A percentile compares a stretch with the other conserved stretches of the same genome.
These are phyloP conservation scores for Microbotryum lychnidis-dioicae DNA, from an alignment of 1,284 basidiomycete species.

Conservation along the genomic window DNA sequence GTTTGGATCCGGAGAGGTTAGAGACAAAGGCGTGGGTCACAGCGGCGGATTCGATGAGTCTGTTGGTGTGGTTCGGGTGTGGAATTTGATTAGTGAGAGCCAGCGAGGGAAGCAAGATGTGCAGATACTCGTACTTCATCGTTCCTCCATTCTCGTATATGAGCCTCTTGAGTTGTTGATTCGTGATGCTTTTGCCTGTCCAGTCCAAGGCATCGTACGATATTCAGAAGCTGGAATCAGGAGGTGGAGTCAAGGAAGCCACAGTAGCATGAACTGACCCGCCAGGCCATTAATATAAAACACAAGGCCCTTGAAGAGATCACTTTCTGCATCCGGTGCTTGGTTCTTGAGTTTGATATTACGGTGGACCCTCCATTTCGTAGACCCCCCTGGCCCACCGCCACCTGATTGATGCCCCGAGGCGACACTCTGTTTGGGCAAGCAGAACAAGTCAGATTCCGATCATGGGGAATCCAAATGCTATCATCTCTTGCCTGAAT, in stretches of 20 bases:
- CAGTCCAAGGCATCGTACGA: neutral
- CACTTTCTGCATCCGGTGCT: constrained; percentile 9
- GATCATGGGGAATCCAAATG: neutral
- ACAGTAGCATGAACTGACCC: neutral
- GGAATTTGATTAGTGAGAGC: neutral
- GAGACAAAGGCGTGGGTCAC: constrained; percentile 21
- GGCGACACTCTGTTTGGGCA: constrained; percentile 13
- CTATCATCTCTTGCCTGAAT: constrained; percentile 2
- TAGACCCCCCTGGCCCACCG: neutral
- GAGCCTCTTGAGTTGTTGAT: constrained; percentile 15
- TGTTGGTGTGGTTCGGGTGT: neutral
- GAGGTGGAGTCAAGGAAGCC: neutral
- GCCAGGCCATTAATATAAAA: constrained; percentile 22
- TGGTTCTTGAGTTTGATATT: constrained; percentile 21
- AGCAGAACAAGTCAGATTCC: too few species aligned
- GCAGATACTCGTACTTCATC: neutral
- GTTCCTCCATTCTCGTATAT: constrained; percentile 18
- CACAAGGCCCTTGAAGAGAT: constrained; percentile 13
- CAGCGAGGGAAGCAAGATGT: too few species aligned
- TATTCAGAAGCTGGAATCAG: neutral
- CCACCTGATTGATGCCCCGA: constrained; percentile 25
- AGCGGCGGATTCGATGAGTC: neutral
- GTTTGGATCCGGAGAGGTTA: constrained; percentile 20
- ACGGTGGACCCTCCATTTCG: constrained; percentile 14
- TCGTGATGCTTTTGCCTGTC: constrained; percentile 19